Percentiles rank a stretch among this genome's conserved stretches.
Conservation (phyloP, 2,329 filamentous ascomycete species). For the Aaosphaeria arxii region DNA sequence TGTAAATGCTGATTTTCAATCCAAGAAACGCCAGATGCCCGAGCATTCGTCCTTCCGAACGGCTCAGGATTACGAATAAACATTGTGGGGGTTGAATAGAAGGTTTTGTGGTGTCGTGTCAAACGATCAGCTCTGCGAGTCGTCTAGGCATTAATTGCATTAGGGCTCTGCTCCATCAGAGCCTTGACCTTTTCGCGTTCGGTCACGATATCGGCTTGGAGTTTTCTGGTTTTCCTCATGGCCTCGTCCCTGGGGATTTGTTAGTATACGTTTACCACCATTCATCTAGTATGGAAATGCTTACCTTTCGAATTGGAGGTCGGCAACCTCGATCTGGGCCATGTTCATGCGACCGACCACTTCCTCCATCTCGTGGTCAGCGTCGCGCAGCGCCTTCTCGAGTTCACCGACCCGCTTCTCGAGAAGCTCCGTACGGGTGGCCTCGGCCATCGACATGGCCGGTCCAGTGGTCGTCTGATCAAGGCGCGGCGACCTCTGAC, state of each 20-base stretch:
- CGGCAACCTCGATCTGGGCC: slow-evolving; percentile 78
- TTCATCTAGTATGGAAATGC: slow-evolving; percentile 11
- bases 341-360: slow-evolving; percentile 79
- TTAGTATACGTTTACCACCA: background rate
- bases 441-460: slow-evolving; percentile 61
- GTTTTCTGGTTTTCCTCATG: slow-evolving; percentile 64
- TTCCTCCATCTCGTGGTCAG: slow-evolving; percentile 79
- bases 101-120: slow-evolving; percentile 3
- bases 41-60: background rate
- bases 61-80: background rate
- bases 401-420: slow-evolving; percentile 79
- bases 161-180: slow-evolving; percentile 35
- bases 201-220: slow-evolving; percentile 65
- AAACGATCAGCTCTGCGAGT: slow-evolving; percentile 5
- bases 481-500: slow-evolving; percentile 57
- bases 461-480: slow-evolving; percentile 61
- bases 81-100: background rate
- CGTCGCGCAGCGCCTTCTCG: slow-evolving; percentile 73
- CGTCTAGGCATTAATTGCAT: slow-evolving; percentile 2
- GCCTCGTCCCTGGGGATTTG: slow-evolving; percentile 60
- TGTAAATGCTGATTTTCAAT: slow-evolving; percentile 4
- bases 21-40: slow-evolving; percentile 6
- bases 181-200: slow-evolving; percentile 61
- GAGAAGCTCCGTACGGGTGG: slow-evolving; percentile 70
- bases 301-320: slow-evolving; percentile 67